Evolutionary conservation across 225 moss, liverwort and hornwort species (phyloP).

Genomic region (Neckera pumila): DNA sequence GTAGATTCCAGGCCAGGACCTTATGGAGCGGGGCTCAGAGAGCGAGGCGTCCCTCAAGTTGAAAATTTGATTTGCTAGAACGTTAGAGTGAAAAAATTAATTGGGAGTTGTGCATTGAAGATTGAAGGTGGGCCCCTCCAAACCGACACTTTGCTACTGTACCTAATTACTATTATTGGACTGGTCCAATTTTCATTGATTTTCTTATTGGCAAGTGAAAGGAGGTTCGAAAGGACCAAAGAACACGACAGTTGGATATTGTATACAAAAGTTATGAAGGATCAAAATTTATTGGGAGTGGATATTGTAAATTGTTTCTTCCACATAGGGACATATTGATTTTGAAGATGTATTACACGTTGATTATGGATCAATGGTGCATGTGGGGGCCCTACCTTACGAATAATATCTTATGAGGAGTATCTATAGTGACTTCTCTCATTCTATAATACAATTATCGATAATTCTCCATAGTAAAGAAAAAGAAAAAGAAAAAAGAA

Average conservation of each 20-base stretch:
- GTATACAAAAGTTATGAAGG: background rate
- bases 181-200: background rate
- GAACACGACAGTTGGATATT: rapidly evolving
- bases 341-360: background rate
- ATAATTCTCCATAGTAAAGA: rapidly evolving
- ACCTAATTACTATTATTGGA: background rate
- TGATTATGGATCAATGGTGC: rapidly evolving
- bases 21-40: background rate
- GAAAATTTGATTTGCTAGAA: background rate
- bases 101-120: background rate
- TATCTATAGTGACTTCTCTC: background rate
- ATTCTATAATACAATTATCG: background rate
- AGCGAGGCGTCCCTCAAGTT: background rate
- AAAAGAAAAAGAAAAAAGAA: background rate
- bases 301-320: background rate
- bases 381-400: too few species aligned
- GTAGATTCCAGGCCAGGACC: background rate
- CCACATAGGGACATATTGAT: background rate
- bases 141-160: rapidly evolving
- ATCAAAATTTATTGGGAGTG: too few species aligned
- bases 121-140: background rate
- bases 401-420: too few species aligned
- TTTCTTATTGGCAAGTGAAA: background rate
- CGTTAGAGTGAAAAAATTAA: background rate
- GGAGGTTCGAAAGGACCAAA: background rate